Conservation (phyloP, 306 rosid genomes). For the Trifolium pratense region DNA sequence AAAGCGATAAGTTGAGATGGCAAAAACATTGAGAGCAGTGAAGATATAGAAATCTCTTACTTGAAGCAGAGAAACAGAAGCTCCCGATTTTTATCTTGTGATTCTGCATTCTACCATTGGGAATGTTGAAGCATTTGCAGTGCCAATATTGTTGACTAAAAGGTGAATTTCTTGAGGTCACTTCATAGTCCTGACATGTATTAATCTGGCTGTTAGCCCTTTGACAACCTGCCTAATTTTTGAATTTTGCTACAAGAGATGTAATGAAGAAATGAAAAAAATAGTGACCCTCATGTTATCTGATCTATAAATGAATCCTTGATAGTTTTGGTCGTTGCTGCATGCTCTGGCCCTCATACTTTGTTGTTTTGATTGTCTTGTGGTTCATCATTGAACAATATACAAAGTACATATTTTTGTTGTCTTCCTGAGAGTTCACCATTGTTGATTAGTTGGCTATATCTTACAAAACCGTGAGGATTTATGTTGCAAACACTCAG, state of each 20-base stretch:
- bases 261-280: no score
- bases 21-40: constrained; percentile 32
- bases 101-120: constrained; percentile 24
- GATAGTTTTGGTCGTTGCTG: constrained; percentile 24
- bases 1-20: constrained; percentile 43
- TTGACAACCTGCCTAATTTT: constrained; percentile 29
- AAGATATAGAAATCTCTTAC: constrained; percentile 29
- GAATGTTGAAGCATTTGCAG: constrained; percentile 7
- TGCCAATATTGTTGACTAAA: constrained; percentile 3
- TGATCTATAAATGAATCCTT: constrained; percentile 24
- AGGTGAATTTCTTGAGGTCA: constrained; percentile 15
- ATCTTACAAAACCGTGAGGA: constrained; percentile 1
- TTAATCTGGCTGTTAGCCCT: constrained; percentile 25
- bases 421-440: constrained; percentile 5
- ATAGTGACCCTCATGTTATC: no score
- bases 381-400: constrained; percentile 1
- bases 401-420: constrained; percentile 5
- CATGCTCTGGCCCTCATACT: constrained; percentile 7
- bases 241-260: constrained; percentile 16
- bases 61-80: constrained; percentile 26
- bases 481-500: not conserved
- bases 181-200: constrained; percentile 8
- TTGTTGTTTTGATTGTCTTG: constrained; percentile 28
- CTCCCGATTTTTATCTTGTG: constrained; percentile 1
- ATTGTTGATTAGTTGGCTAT: constrained; percentile 11